Base-by-base conservation (phyloP, 768 basidiomycete species). In the Chalciporus piperatus region DNA sequence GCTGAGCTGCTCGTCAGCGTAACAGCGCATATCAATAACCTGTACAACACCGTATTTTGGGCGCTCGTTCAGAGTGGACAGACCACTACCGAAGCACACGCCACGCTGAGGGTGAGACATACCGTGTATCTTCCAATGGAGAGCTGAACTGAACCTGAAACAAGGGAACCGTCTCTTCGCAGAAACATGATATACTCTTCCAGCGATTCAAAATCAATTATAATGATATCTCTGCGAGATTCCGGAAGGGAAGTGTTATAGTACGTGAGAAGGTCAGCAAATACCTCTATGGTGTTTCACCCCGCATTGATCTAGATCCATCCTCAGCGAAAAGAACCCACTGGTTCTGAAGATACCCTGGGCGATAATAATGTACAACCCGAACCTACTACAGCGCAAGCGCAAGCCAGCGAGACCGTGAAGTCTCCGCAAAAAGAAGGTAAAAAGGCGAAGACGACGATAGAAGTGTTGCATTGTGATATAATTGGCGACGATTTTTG, bases 21-120 rank as follows among this genome's bases (percentile, higher is more conserved):
- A 56, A 20, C 66, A 98, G 95, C 97, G 0, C 97, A 99, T 65
- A 88, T 98, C 65, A 99, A 99, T 65, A 99, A 99, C 66, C 72
- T 99, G 20, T 95, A 98, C 73, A 99, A 99, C 63, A 98, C 97
- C 0, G 76, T 74, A 0, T 99, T 98, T 64, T 98, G 96, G 97
- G 89, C 93, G 0, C 79, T 99, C 30, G 83, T 98, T 0, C 85
- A 89, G 59, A 89, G 85, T n/a, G 87, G 85, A 0, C 74, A 89
- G 66, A 84, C 83, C 2, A 84, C 86, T 2, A 76, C 83, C 3
- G 81, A 95, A 52, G 96, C 96, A 1, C 91, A 98, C 64, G 80
- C 82, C 25, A 81, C 82, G 1, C 76, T 99, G 6, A 79, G 79
- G 60, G 94, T 94, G 35, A 46, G 20, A 50, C 40, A 76, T 14